Conservation (phyloP, 805 yeast genomes). For the Citeromyces nyonsensis region DNA sequence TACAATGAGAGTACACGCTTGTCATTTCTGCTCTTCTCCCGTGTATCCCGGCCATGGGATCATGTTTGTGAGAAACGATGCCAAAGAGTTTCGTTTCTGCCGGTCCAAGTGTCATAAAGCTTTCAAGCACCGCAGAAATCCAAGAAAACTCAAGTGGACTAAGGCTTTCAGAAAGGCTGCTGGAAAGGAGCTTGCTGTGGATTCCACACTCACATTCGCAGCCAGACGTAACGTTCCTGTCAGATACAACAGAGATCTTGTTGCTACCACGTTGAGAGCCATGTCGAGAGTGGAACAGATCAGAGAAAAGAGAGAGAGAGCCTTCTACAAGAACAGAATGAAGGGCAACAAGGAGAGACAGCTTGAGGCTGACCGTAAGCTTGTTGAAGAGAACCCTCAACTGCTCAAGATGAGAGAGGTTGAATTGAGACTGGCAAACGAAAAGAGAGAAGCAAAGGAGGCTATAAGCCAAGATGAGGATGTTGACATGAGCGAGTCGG, state of each 20-base stretch:
- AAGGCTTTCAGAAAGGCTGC: slow-evolving; percentile 98
- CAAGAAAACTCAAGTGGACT: slow-evolving; percentile 96
- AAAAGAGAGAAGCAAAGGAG: slow-evolving; percentile 40
- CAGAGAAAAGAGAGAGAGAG: slow-evolving; percentile 91
- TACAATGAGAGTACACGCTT: slow-evolving; percentile 70
- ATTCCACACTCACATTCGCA: slow-evolving; percentile 89
- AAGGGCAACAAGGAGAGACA: slow-evolving; percentile 87
- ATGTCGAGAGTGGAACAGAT: slow-evolving; percentile 95
- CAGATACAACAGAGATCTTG: slow-evolving; percentile 92
- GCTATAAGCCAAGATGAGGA: slow-evolving; percentile 28
- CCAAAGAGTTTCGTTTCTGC: slow-evolving; percentile 94
- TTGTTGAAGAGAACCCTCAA: slow-evolving; percentile 82
- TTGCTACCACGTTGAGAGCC: slow-evolving; percentile 84
- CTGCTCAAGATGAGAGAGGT: slow-evolving; percentile 87
- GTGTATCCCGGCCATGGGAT: slow-evolving; percentile 92
- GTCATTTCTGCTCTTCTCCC: slow-evolving; percentile 97
- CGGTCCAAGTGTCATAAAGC: slow-evolving; percentile 96
- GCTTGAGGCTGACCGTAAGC: slow-evolving; percentile 71
- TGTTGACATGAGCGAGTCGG: slow-evolving; percentile 24
- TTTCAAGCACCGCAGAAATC: slow-evolving; percentile 96
- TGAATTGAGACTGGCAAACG: slow-evolving; percentile 64
- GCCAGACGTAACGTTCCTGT: slow-evolving; percentile 97
- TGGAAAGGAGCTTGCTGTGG: slow-evolving; percentile 96
- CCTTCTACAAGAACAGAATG: slow-evolving; percentile 99
- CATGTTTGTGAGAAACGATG: slow-evolving; percentile 95